Evolutionary conservation across 1,139 yeast genomes (phyloP).

Genomic region (Debaryomyces udenii): DNA sequence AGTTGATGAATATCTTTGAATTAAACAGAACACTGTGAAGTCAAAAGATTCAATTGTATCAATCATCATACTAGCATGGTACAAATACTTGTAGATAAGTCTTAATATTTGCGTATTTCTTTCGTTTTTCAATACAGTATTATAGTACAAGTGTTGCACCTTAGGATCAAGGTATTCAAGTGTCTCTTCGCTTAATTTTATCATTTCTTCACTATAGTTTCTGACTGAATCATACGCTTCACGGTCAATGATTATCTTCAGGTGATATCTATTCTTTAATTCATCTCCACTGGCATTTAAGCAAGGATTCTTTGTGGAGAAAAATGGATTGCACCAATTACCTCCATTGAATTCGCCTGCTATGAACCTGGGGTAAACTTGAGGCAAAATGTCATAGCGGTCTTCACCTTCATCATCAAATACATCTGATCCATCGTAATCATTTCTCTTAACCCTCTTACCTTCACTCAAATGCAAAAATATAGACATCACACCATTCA

Average conservation of each 20-base stretch:
- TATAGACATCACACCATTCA: constrained; percentile 31
- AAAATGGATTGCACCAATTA: constrained; percentile 72
- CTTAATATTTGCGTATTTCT: constrained; percentile 58
- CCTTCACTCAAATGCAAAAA: constrained; percentile 36
- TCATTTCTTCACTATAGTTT: constrained; percentile 41
- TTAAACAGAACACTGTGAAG: constrained; percentile 56
- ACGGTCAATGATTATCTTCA: constrained; percentile 53
- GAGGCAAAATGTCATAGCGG: constrained; percentile 53
- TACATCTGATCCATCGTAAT: constrained; percentile 45
- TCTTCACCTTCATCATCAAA: constrained; percentile 40
- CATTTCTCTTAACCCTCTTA: constrained; percentile 35
- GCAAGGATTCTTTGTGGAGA: constrained; percentile 41
- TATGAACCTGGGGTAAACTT: constrained; percentile 67
- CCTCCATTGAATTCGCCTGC: constrained; percentile 71
- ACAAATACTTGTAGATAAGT: constrained; percentile 54
- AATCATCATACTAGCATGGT: constrained; percentile 51
- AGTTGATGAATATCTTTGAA: constrained; percentile 30
- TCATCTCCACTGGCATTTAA: constrained; percentile 52
- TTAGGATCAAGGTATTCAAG: constrained; percentile 42
- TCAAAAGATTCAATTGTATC: constrained; percentile 64
- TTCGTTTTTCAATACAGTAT: constrained; percentile 41
- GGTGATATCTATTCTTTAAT: constrained; percentile 44
- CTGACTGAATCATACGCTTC: constrained; percentile 46
- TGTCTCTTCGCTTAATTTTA: constrained; percentile 42
- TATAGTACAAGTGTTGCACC: constrained; percentile 35